Evolutionary conservation across 176 grass and related monocot genomes (phyloP), one percentile per base, ranked within the genome.

Genomic region (Eleusine coracana): DNA sequence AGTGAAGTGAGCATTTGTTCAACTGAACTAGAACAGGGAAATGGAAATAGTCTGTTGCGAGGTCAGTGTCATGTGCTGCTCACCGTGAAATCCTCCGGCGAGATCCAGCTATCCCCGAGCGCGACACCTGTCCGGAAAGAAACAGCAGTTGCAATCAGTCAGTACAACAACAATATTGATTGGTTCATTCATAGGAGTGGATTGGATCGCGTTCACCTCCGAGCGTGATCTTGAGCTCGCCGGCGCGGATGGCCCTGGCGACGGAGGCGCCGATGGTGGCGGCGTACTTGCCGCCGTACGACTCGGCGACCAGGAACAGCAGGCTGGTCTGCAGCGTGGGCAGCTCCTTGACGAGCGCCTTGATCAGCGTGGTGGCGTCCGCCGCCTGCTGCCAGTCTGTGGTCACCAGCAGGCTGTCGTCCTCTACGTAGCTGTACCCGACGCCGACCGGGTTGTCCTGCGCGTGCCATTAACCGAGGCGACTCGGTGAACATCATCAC

Each of bases 361-460:
- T 92, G 31, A 94, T 70, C 55, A 94, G 81, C 55, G 80, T 60
- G 1, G 77, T 90, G 40, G 88, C 60, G 69, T 97, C 92, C 16
- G 23, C 59, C 6, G 90, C 90, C 18, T 89, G 90, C 41, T 88
- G 82, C 76, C 78, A 62, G 71, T 97, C 94, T 11, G 79, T 94
- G 9, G 76, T 97, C 48, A 91, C 91, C 6, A 97, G 79, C 14
- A 89, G 46, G 69, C 68, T 87, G 64, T 86, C 71, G 39, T 89
- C 71, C 90, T 94, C 91, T 12, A 95, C 93, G 86, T 84, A 98
- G 78, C 96, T 95, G 78, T 89, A 98, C 4, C 93, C 93, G 31
- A 86, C 90, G 5, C 92, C 96, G 1, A 95, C 96, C 0, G 93
- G 96, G 87, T 98, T 98, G 87, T 98, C 92, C 96, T 98, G 66